These are phyloP conservation scores for Panicum miliaceum DNA, from an alignment of 176 grass and related monocot species.

Conservation along the genomic window DNA sequence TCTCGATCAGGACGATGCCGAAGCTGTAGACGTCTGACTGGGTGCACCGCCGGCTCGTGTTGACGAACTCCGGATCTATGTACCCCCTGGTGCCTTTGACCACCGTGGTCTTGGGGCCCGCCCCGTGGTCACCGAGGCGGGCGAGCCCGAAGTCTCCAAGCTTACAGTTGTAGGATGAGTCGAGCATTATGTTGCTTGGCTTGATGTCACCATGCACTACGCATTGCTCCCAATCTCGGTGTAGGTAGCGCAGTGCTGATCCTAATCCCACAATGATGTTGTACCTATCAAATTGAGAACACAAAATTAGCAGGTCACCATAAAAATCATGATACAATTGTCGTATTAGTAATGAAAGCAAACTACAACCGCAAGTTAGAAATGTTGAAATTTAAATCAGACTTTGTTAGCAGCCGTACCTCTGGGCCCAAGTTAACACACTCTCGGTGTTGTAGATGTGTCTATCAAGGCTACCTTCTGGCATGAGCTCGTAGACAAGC, in stretches of 20 bases:
- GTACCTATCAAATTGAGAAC: not conserved
- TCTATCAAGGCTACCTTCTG: constrained; percentile 48
- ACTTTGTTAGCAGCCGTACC: not conserved
- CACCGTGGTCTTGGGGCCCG: not conserved
- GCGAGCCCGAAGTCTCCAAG: constrained; percentile 26
- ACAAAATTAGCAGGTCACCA: too few species aligned
- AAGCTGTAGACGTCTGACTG: constrained; percentile 40
- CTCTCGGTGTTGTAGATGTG: not conserved
- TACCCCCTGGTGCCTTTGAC: not conserved
- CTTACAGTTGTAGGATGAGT: not conserved
- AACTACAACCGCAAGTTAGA: not conserved
- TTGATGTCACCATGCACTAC: constrained; percentile 30
- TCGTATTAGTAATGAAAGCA: not conserved
- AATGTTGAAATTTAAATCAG: not conserved
- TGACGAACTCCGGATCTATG: constrained; percentile 20
- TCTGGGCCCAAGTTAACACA: not conserved
- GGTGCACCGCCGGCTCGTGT: not conserved
- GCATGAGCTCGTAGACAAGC: constrained; percentile 11
- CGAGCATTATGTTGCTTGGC: constrained; percentile 29
- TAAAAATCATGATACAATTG: too few species aligned
- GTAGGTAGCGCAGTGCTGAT: not conserved
- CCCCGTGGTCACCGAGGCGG: not conserved
- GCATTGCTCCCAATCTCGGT: not conserved
- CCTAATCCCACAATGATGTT: not conserved
- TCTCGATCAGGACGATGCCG: constrained; percentile 35